phyloP scores from a whole-genome alignment of 2,329 filamentous ascomycete genomes.

The Hypoxylon sp. region DNA sequence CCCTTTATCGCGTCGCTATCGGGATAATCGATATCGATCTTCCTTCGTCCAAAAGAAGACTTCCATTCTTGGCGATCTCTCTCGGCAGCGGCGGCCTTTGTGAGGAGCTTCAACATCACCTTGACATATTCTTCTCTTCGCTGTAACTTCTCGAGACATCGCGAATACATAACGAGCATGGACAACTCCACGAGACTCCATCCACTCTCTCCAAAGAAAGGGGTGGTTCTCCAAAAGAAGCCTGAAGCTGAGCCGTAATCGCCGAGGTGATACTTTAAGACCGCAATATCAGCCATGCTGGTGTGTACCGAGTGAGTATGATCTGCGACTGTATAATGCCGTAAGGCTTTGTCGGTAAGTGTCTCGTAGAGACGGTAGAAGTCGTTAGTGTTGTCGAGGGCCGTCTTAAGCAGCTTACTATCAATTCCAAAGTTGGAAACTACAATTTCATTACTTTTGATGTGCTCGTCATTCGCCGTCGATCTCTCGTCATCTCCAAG shows the following conservation, averaged over 20 bases:
- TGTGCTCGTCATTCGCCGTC: slow-evolving; percentile 44
- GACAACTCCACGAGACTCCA: slow-evolving; percentile 86
- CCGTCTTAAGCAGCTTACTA: slow-evolving; percentile 68
- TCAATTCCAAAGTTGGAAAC: slow-evolving; percentile 61
- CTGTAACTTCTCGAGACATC: slow-evolving; percentile 81
- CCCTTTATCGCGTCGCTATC: slow-evolving; percentile 58
- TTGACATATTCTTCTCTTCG: slow-evolving; percentile 83
- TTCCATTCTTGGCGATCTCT: slow-evolving; percentile 60
- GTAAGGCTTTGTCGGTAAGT: slow-evolving; percentile 85
- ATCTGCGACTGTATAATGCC: slow-evolving; percentile 83
- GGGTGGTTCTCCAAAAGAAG: slow-evolving; percentile 82
- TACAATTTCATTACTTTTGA: slow-evolving; percentile 32
- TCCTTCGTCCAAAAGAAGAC: slow-evolving; percentile 52
- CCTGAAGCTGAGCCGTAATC: slow-evolving; percentile 80
- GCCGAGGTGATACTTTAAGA: slow-evolving; percentile 80
- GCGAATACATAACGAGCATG: slow-evolving; percentile 86
- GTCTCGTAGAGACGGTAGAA: slow-evolving; percentile 78
- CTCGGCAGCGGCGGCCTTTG: slow-evolving; percentile 71
- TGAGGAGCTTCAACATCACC: slow-evolving; percentile 78
- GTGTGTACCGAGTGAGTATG: slow-evolving; percentile 82
- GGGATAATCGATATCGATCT: slow-evolving; percentile 47
- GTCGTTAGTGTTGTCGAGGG: slow-evolving; percentile 69
- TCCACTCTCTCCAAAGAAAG: slow-evolving; percentile 79
- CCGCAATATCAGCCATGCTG: slow-evolving; percentile 84
- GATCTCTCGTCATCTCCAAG: slow-evolving; percentile 60